Evolutionary conservation across 805 yeast species (phyloP).

Genomic region (Teunomyces cretensis): DNA sequence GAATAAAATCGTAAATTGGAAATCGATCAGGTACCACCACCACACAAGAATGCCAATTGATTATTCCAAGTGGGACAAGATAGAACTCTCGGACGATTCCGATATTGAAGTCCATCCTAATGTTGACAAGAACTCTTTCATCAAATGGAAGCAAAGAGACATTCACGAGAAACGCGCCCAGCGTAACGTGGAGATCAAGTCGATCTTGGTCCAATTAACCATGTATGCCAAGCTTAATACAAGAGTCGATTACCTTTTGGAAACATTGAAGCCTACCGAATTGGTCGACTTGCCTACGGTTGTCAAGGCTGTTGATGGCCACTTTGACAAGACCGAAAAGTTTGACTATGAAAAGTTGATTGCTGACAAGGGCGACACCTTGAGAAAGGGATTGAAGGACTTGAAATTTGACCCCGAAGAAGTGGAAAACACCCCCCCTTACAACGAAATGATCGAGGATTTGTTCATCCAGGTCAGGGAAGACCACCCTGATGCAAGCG

Average conservation of each 20-base stretch:
- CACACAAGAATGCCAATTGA: conserved; percentile 68
- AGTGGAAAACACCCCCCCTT: conserved; percentile 54
- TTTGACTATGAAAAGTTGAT: conserved; percentile 45
- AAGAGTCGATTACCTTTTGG: conserved; percentile 66
- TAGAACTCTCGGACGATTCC: conserved; percentile 94
- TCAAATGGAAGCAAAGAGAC: conserved; percentile 95
- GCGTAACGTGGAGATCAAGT: conserved; percentile 73
- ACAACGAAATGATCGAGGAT: conserved; percentile 91
- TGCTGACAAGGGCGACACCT: conserved; percentile 40
- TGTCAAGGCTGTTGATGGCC: conserved; percentile 43
- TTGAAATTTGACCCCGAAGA: conserved; percentile 36
- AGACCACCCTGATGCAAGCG: conserved; percentile 53
- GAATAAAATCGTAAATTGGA: neutral
- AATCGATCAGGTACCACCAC: neutral
- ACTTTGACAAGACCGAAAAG: conserved; percentile 60
- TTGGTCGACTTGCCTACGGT: conserved; percentile 29
- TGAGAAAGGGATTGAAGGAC: conserved; percentile 44
- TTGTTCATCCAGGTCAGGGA: conserved; percentile 72
- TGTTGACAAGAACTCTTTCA: conserved; percentile 90
- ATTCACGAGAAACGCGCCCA: conserved; percentile 90
- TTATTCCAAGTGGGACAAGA: conserved; percentile 96
- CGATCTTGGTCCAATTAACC: conserved; percentile 70
- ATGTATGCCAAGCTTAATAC: conserved; percentile 76
- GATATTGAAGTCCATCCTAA: conserved; percentile 98
- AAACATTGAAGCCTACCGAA: conserved; percentile 39